Evolutionary conservation across 148 eudicot genomes (phyloP).

Genomic region (Linanthus parryae): DNA sequence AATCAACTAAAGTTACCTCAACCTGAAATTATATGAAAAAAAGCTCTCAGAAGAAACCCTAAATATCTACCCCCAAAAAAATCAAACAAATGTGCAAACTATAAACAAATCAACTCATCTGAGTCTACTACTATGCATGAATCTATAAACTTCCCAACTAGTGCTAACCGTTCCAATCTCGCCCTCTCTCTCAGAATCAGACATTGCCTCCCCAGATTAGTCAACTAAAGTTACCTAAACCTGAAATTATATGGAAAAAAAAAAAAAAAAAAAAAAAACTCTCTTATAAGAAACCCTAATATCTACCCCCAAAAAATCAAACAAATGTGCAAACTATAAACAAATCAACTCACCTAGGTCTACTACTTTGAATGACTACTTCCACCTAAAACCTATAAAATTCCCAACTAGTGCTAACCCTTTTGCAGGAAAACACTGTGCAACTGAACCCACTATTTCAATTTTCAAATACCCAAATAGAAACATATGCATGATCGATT

Average conservation of each 20-base stretch:
- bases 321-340: not conserved
- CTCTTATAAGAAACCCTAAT: constrained; percentile 3
- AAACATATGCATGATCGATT: too few relatives aligned
- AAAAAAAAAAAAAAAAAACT: too few relatives aligned
- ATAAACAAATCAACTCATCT: not conserved
- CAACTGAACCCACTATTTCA: too few relatives aligned
- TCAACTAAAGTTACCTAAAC: not conserved
- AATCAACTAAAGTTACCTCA: not conserved
- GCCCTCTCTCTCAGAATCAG: not conserved
- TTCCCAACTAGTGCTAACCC: too few relatives aligned
- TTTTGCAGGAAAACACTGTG: too few relatives aligned
- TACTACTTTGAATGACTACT: not conserved
- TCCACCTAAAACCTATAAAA: too few relatives aligned
- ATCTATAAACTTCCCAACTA: too few relatives aligned
- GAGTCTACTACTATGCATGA: not conserved
- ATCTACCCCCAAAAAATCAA: too few relatives aligned
- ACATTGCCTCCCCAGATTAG: not conserved
- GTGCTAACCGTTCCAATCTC: too few relatives aligned
- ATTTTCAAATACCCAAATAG: too few relatives aligned
- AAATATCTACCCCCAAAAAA: too few relatives aligned
- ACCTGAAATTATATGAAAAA: not conserved
- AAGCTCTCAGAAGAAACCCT: constrained; percentile 1
- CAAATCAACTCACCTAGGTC: not conserved
- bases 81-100: not conserved
- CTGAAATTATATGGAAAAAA: not conserved